These are phyloP conservation scores for Rhodofomes roseus DNA, from an alignment of 1,284 basidiomycete species.

Conservation along the genomic window DNA sequence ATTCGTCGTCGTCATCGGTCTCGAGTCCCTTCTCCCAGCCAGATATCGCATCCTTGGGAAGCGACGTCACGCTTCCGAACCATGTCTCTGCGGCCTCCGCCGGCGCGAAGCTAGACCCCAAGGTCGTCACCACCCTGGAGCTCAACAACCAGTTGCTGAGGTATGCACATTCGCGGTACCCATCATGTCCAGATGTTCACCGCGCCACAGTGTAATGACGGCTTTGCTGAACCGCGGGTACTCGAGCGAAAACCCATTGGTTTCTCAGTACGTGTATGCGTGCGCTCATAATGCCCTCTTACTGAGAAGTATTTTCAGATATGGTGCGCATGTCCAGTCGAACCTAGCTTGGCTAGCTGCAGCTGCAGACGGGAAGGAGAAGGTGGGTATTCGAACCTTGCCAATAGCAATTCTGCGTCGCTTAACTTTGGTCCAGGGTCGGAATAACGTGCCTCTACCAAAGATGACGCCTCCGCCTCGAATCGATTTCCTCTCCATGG, in stretches of 20 bases:
- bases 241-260: constrained; percentile 44
- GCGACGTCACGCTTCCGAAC: background rate
- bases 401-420: background rate
- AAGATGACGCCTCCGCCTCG: constrained; percentile 53
- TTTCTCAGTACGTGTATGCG: constrained; percentile 47
- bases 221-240: constrained; percentile 54
- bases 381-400: constrained; percentile 33
- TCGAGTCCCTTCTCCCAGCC: constrained; percentile 1
- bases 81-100: background rate
- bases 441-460: constrained; percentile 39
- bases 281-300: background rate
- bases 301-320: constrained; percentile 37
- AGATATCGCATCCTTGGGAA: background rate
- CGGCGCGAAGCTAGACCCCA: constrained; percentile 35
- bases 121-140: constrained; percentile 56
- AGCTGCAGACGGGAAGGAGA: constrained; percentile 50
- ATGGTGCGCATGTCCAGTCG: constrained; percentile 51
- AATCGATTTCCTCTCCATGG: constrained; percentile 46
- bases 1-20: background rate
- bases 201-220: constrained; percentile 26
- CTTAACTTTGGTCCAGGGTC: constrained; percentile 11
- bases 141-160: constrained; percentile 64
- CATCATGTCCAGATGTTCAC: background rate
- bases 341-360: constrained; percentile 68
- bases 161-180: constrained; percentile 29